Evolutionary conservation across 257 asterid genomes (phyloP).

Genomic region (Capsicum rhomboideum): DNA sequence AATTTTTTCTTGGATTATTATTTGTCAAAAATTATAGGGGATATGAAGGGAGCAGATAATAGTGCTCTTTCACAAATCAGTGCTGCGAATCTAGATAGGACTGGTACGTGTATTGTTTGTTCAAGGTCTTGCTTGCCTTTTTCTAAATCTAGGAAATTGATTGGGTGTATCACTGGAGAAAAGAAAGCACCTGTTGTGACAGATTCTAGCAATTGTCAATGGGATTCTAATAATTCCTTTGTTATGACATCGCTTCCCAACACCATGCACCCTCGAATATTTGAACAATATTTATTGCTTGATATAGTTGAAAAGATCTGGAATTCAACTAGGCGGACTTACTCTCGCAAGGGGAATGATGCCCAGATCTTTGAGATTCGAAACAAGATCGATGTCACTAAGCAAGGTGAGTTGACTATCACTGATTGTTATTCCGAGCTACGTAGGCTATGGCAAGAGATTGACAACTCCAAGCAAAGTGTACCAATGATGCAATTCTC

Average conservation of each 20-base stretch:
- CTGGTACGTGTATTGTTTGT: not conserved
- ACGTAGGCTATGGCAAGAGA: not conserved
- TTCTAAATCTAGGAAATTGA: not conserved
- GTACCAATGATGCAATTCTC: not conserved
- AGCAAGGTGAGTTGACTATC: not conserved
- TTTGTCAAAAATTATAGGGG: no score
- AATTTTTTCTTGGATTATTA: no score
- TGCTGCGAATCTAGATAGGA: not conserved
- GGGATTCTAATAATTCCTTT: not conserved
- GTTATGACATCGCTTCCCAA: not conserved
- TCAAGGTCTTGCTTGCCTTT: not conserved
- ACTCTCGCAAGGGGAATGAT: not conserved
- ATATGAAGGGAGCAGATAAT: not conserved
- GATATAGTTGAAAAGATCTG: not conserved
- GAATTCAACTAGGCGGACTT: not conserved
- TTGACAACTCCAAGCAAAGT: not conserved
- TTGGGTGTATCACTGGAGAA: not conserved
- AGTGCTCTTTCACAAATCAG: not conserved
- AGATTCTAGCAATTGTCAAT: not conserved
- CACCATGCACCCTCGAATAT: not conserved
- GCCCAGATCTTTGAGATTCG: not conserved
- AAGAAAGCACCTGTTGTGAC: not conserved
- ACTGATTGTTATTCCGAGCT: not conserved
- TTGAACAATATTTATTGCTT: not conserved
- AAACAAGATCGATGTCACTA: not conserved